Percentiles rank a stretch among this genome's conserved stretches.
phyloP scores from a whole-genome alignment of 345 rosid genomes.

The Abelmoschus esculentus region DNA sequence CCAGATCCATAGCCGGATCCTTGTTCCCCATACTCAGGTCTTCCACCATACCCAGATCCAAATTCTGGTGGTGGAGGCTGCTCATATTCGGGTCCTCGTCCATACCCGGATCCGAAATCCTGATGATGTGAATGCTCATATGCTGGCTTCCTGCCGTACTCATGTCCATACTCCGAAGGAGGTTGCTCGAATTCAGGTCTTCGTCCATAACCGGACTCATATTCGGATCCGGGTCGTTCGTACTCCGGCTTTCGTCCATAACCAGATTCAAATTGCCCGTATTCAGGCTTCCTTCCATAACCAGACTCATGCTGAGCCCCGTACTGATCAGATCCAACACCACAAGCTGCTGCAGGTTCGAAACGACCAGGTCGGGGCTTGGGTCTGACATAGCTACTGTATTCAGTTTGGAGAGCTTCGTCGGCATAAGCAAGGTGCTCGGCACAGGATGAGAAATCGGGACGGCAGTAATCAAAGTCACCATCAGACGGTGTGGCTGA shows the following conservation, averaged over 20 bases:
- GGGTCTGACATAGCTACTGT: constrained; percentile 72
- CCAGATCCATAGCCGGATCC: background rate
- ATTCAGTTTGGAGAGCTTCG: constrained; percentile 56
- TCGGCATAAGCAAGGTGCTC: constrained; percentile 73
- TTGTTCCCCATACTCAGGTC: background rate
- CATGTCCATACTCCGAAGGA: constrained; percentile 18
- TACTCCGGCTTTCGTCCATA: constrained; percentile 27
- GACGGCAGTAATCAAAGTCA: constrained; percentile 58
- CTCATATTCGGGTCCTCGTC: constrained; percentile 19
- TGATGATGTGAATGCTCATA: background rate
- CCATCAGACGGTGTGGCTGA: constrained; percentile 31
- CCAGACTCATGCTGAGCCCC: constrained; percentile 23
- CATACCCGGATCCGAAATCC: constrained; percentile 16
- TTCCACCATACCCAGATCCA: constrained; percentile 17
- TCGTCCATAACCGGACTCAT: constrained; percentile 22
- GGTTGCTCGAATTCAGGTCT: constrained; percentile 11
- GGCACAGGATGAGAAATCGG: constrained; percentile 47
- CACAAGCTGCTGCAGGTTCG: constrained; percentile 24
- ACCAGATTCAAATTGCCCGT: constrained; percentile 14
- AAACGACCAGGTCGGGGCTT: constrained; percentile 58
- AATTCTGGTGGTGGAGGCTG: background rate
- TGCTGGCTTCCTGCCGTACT: constrained; percentile 12
- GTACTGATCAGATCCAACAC: background rate
- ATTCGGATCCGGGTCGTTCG: constrained; percentile 23
- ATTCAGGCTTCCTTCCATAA: constrained; percentile 26